Evolutionary conservation across 2,329 filamentous ascomycete genomes (phyloP).

Genomic region (Eutypa lata): DNA sequence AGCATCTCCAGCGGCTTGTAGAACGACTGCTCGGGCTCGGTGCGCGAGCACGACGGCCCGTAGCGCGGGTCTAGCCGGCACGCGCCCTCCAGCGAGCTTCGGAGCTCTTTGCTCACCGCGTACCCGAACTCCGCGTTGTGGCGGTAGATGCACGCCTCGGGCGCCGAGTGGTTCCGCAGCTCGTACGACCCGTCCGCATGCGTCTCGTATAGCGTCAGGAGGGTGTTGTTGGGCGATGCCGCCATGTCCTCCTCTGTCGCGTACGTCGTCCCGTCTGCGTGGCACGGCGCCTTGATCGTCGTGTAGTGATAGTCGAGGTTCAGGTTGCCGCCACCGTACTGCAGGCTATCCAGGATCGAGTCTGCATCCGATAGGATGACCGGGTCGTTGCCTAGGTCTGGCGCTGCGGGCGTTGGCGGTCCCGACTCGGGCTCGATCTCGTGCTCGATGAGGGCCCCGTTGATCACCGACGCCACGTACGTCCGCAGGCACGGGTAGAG

Average conservation of each 20-base stretch:
- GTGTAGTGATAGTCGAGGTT: background rate
- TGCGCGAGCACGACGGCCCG: background rate
- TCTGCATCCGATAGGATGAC: too few species aligned
- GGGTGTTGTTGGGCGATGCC: background rate
- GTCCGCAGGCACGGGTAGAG: constrained; percentile 1
- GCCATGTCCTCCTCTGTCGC: background rate
- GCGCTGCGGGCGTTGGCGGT: too few species aligned
- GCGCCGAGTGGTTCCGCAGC: background rate
- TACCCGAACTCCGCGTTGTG: background rate
- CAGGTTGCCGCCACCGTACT: too few species aligned
- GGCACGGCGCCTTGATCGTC: background rate
- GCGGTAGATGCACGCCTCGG: background rate
- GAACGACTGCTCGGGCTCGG: background rate
- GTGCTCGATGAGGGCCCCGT: background rate
- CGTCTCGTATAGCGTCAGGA: background rate
- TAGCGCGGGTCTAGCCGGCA: background rate
- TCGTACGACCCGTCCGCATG: background rate
- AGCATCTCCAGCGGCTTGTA: background rate
- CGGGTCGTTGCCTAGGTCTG: too few species aligned
- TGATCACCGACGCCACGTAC: background rate
- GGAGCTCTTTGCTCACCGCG: background rate
- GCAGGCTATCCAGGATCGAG: too few species aligned
- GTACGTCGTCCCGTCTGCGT: background rate
- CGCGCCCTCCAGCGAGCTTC: background rate
- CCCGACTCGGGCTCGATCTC: background rate